Evolutionary conservation across 106 monocot species (phyloP).

Genomic region (Dioscorea dumetorum): DNA sequence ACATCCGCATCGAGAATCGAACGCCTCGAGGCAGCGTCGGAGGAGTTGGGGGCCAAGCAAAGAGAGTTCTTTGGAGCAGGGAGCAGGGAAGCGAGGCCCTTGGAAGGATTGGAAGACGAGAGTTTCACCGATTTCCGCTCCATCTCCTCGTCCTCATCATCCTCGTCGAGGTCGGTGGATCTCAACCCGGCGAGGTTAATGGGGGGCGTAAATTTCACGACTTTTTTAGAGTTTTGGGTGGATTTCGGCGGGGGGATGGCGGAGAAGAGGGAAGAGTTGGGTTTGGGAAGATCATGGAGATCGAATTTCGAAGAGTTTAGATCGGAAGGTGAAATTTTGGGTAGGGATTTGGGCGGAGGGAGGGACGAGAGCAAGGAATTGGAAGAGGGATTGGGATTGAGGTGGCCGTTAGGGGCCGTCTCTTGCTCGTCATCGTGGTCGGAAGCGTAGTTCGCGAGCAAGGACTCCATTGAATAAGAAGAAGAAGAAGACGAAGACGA

Average conservation of each 20-base stretch:
- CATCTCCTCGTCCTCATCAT: conserved; percentile 35
- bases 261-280: conserved; percentile 21
- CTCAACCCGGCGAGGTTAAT: conserved; percentile 29
- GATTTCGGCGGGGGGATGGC: conserved; percentile 13
- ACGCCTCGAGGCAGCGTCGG: conserved; percentile 32
- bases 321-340: background rate
- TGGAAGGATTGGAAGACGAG: conserved; percentile 18
- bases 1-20: conserved; percentile 20
- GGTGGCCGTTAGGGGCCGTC: background rate
- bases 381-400: conserved; percentile 15
- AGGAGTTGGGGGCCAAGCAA: conserved; percentile 28
- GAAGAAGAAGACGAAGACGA: no score
- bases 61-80: conserved; percentile 71
- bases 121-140: conserved; percentile 18
- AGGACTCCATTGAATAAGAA: conserved; percentile 63
- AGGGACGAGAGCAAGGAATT: conserved; percentile 13
- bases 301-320: background rate
- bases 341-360: conserved; percentile 29
- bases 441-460: conserved; percentile 81
- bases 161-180: conserved; percentile 31
- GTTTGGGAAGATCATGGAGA: conserved; percentile 27
- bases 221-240: conserved; percentile 28
- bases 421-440: conserved; percentile 29
- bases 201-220: conserved; percentile 60
- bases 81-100: conserved; percentile 53